Evolutionary conservation across 2,329 filamentous ascomycete species (phyloP).

Genomic region (Penicillium rolfsii): DNA sequence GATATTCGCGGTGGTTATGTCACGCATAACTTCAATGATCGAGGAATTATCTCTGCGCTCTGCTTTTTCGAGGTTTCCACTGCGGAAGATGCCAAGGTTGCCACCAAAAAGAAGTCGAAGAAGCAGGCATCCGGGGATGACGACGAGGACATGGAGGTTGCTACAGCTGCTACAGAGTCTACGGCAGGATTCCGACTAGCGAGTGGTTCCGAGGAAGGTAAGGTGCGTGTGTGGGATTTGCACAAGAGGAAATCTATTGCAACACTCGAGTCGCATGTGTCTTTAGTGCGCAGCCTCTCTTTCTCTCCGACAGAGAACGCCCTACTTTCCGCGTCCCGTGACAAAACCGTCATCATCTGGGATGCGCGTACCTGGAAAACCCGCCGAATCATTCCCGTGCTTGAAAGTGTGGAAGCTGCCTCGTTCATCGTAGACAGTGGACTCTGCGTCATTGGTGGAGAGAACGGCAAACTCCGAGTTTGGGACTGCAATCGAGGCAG

Average conservation of each 20-base stretch:
- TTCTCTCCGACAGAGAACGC: slow-evolving; percentile 75
- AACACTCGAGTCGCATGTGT: slow-evolving; percentile 87
- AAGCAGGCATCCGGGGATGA: slow-evolving; percentile 30
- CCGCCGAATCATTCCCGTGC: slow-evolving; percentile 76
- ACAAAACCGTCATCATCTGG: slow-evolving; percentile 95
- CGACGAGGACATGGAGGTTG: slow-evolving; percentile 50
- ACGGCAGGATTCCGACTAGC: slow-evolving; percentile 74
- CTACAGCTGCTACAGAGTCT: slow-evolving; percentile 49
- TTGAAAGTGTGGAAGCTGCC: slow-evolving; percentile 82
- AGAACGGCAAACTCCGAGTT: slow-evolving; percentile 77
- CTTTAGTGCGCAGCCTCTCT: slow-evolving; percentile 84
- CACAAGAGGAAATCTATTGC: slow-evolving; percentile 78
- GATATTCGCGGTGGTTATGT: slow-evolving; percentile 87
- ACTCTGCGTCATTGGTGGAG: slow-evolving; percentile 81
- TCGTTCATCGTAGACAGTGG: slow-evolving; percentile 75
- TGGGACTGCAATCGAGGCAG: slow-evolving; percentile 79
- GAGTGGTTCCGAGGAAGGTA: slow-evolving; percentile 92
- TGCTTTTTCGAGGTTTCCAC: slow-evolving; percentile 81
- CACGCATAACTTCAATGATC: slow-evolving; percentile 93
- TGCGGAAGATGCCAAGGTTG: slow-evolving; percentile 44
- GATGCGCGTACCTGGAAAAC: slow-evolving; percentile 83
- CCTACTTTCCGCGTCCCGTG: slow-evolving; percentile 81
- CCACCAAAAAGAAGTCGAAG: slow-evolving; percentile 52
- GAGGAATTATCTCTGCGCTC: slow-evolving; percentile 85
- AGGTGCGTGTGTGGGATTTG: slow-evolving; percentile 88